phyloP scores from a whole-genome alignment of 306 rosid genomes.

The barrel medic (Medicago truncatula) region MtrunA17r5.0-ANR NC_053045.1:47733501-47734000 shows the following conservation, averaged over 20 bases:
- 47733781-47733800: not conserved
- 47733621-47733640: not conserved
- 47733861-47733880: slow-evolving; percentile 82
- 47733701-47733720: not conserved
- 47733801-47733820: not conserved
- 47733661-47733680: not conserved
- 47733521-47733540: not conserved
- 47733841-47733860: slow-evolving; percentile 73
- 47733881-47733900: slow-evolving; percentile 55
- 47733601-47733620: not conserved
- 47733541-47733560: slow-evolving; percentile 18
- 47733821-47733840: not conserved
- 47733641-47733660: not conserved
- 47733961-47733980: slow-evolving; percentile 58
- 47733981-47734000: slow-evolving; percentile 92
- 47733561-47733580: not conserved
- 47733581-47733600: not conserved
- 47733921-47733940: slow-evolving; percentile 48
- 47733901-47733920: slow-evolving; percentile 56
- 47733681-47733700: slow-evolving; percentile 3
- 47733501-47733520: not conserved
- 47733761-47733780: not conserved
- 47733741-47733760: not conserved
- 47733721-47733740: not conserved
- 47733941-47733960: slow-evolving; percentile 62